Percentiles rank a stretch among this genome's conserved stretches.
Evolutionary conservation across 73 alveolate species (phyloP).

Genomic region (Blepharisma stoltei): DNA sequence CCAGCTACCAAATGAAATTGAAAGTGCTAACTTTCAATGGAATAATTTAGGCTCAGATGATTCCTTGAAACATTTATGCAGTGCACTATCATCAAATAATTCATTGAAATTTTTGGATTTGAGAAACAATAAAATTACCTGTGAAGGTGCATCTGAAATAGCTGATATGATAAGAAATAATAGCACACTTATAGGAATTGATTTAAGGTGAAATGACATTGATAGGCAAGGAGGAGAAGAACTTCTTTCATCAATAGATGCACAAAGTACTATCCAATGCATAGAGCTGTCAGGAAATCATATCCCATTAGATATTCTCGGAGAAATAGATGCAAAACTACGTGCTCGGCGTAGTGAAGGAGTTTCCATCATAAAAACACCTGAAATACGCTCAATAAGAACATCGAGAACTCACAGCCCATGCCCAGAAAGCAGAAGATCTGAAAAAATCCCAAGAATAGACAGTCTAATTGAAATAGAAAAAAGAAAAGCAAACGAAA

Average conservation of each 20-base stretch:
- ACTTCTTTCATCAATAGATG: neutral
- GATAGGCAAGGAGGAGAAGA: neutral
- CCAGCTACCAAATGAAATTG: neutral
- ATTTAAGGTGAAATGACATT: neutral
- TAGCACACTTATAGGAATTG: neutral
- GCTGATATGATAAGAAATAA: neutral
- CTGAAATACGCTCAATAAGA: neutral
- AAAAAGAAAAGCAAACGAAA: neutral
- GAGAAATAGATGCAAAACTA: neutral
- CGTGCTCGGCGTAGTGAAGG: neutral
- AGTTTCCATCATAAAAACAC: neutral
- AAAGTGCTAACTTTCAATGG: neutral
- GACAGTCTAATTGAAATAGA: neutral
- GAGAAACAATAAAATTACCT: neutral
- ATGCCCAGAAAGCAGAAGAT: neutral
- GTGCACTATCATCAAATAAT: neutral
- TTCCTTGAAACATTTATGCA: neutral
- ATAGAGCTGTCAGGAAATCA: slow-evolving; percentile 2
- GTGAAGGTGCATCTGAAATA: neutral
- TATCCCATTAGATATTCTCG: neutral
- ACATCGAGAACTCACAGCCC: neutral
- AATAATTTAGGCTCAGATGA: neutral
- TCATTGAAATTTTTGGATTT: neutral
- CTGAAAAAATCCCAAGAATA: neutral
- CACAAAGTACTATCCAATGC: neutral